phyloP scores from a whole-genome alignment of 768 basidiomycete genomes.

The Mycena vulgaris region DNA sequence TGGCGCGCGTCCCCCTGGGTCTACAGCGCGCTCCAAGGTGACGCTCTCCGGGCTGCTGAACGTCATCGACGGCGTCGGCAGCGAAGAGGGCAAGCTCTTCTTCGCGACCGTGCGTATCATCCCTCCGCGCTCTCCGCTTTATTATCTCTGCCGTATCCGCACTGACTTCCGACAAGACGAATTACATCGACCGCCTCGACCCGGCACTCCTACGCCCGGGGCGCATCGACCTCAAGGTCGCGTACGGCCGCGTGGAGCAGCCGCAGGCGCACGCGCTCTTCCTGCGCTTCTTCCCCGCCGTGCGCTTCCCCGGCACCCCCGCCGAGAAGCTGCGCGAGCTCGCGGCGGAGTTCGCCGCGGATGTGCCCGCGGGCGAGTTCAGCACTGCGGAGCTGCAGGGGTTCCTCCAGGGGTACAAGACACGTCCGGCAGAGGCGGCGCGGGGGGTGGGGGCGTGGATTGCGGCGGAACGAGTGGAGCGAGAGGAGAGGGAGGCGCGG shows the following conservation, averaged over 20 bases:
- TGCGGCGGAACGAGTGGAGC: slow-evolving; percentile 43
- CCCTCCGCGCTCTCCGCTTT: slow-evolving; percentile 18
- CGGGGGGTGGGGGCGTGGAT: slow-evolving; percentile 48
- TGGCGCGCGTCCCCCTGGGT: not conserved
- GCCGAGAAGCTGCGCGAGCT: slow-evolving; percentile 21
- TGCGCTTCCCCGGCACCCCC: slow-evolving; percentile 28
- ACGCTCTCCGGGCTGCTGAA: slow-evolving; percentile 55
- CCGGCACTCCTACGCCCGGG: slow-evolving; percentile 54
- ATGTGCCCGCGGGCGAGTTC: slow-evolving; percentile 54
- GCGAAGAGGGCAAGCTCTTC: slow-evolving; percentile 51
- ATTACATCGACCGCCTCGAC: slow-evolving; percentile 53
- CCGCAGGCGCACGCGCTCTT: slow-evolving; percentile 51
- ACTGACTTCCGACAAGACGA: too few relatives aligned
- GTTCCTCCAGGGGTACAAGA: slow-evolving; percentile 53
- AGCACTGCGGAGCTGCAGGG: slow-evolving; percentile 63
- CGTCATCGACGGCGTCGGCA: slow-evolving; percentile 54
- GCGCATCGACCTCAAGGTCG: slow-evolving; percentile 52
- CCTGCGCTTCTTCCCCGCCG: slow-evolving; percentile 49
- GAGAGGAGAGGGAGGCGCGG: slow-evolving; percentile 40
- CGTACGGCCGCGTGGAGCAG: slow-evolving; percentile 47
- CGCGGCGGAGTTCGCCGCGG: slow-evolving; percentile 49
- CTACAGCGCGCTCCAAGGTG: slow-evolving; percentile 34
- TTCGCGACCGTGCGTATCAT: slow-evolving; percentile 35
- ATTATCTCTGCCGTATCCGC: too few relatives aligned
- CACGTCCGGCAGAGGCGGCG: slow-evolving; percentile 40